phyloP scores from a whole-genome alignment of 129 eudicot species.

The Helianthus tuberosus region DNA sequence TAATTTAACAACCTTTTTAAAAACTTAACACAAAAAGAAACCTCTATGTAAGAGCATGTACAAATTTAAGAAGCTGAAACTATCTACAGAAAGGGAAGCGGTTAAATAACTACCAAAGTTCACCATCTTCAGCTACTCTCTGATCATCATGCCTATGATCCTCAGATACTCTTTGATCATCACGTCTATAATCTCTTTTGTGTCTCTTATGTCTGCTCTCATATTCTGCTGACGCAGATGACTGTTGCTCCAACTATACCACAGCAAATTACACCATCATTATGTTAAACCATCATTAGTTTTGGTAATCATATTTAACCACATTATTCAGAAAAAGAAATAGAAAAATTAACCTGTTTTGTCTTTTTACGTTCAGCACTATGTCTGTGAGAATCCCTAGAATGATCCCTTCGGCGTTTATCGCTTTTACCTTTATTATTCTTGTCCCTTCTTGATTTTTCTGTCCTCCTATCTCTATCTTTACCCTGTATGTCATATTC shows the following conservation, averaged over 20 bases:
- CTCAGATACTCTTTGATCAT: conserved; percentile 15
- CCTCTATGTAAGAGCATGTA: not conserved
- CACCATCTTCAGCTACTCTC: conserved; percentile 64
- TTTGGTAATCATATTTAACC: not conserved
- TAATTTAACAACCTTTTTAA: no score
- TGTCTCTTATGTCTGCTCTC: conserved; percentile 66
- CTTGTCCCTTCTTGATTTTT: conserved; percentile 58
- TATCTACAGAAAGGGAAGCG: conserved; percentile 28
- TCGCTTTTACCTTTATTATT: conserved; percentile 60
- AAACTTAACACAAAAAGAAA: not conserved
- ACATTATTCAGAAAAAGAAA: not conserved
- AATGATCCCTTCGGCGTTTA: conserved; percentile 53
- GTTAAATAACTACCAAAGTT: conserved; percentile 47
- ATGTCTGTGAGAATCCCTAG: conserved; percentile 59
- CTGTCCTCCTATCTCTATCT: conserved; percentile 61
- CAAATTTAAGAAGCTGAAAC: conserved; percentile 19
- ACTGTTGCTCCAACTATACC: conserved; percentile 56
- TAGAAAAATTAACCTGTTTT: conserved; percentile 45
- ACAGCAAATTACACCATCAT: conserved; percentile 2
- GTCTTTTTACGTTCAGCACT: conserved; percentile 62
- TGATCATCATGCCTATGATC: conserved; percentile 43
- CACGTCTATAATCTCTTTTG: conserved; percentile 62
- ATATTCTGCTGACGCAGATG: conserved; percentile 45
- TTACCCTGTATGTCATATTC: conserved; percentile 26
- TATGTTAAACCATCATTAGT: not conserved